phyloP scores from a whole-genome alignment of 805 yeast species.

The Candida insectalens region DNA sequence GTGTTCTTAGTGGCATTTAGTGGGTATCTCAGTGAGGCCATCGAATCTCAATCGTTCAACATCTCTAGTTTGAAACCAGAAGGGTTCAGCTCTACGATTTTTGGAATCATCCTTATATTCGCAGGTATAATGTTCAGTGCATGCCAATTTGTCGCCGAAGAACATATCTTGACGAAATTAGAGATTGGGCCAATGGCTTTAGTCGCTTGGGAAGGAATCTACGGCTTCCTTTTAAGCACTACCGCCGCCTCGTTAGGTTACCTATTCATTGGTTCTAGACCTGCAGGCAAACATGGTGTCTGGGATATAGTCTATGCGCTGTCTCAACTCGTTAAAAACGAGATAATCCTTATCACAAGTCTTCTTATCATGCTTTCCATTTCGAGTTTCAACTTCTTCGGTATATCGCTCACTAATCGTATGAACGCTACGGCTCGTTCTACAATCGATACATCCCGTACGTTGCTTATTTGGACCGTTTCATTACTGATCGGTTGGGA shows the following conservation, averaged over 20 bases:
- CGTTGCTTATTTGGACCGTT: constrained; percentile 65
- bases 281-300: constrained; percentile 34
- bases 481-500: constrained; percentile 74
- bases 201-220: constrained; percentile 69
- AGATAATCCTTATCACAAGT: constrained; percentile 40
- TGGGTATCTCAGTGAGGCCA: constrained; percentile 32
- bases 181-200: constrained; percentile 51
- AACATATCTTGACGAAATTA: constrained; percentile 45
- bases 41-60: not conserved
- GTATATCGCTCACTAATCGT: constrained; percentile 54
- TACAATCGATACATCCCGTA: constrained; percentile 70
- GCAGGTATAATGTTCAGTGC: constrained; percentile 64
- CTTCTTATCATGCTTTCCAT: constrained; percentile 63
- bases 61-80: not conserved
- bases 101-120: constrained; percentile 36
- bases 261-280: constrained; percentile 28
- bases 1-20: constrained; percentile 66
- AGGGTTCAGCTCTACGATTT: not conserved
- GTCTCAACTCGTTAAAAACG: constrained; percentile 34
- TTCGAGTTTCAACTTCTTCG: constrained; percentile 63
- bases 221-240: constrained; percentile 42
- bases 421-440: constrained; percentile 72
- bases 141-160: constrained; percentile 70
- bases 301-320: constrained; percentile 48
- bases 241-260: constrained; percentile 35